phyloP scores from a whole-genome alignment of 2,329 filamentous ascomycete species.

The Beauveria sp. region DNA sequence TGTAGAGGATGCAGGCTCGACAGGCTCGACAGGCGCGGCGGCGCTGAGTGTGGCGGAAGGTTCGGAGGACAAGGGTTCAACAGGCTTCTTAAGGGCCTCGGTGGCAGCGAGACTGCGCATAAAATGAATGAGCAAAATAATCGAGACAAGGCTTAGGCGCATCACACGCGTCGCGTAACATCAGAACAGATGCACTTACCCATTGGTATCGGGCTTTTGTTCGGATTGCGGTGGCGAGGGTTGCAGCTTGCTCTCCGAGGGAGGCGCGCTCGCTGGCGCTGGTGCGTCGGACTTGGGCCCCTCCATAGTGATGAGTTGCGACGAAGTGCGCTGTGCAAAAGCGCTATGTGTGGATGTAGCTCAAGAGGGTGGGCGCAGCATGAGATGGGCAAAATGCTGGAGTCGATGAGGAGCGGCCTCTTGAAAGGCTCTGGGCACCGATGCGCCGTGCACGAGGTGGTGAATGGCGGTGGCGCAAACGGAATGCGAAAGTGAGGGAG shows the following conservation, averaged over 20 bases:
- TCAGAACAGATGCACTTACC: conserved; percentile 11
- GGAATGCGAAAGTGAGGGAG: conserved; percentile 2
- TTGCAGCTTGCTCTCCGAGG: conserved; percentile 32
- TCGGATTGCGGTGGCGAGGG: conserved; percentile 13
- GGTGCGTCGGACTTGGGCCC: conserved; percentile 36
- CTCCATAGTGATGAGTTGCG: conserved; percentile 46
- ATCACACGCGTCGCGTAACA: not conserved
- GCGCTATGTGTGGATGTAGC: conserved; percentile 20
- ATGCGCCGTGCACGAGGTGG: not conserved
- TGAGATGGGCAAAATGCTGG: conserved; percentile 20
- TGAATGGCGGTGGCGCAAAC: conserved; percentile 6
- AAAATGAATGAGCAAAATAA: not conserved
- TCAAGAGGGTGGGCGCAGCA: conserved; percentile 28
- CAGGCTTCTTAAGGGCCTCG: not conserved
- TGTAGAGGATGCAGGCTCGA: not conserved
- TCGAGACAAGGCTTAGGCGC: not conserved
- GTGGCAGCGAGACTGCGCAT: not conserved
- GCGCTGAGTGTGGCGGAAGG: not conserved
- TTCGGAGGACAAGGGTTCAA: not conserved
- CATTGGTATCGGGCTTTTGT: conserved; percentile 18
- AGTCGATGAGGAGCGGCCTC: not conserved
- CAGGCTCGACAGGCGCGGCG: conserved; percentile 2
- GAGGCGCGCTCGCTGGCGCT: conserved; percentile 26
- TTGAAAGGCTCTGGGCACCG: not conserved
- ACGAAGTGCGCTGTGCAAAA: conserved; percentile 29